Evolutionary conservation across 2,329 filamentous ascomycete species (phyloP).

Genomic region (Clarireedia homoeocarpa): DNA sequence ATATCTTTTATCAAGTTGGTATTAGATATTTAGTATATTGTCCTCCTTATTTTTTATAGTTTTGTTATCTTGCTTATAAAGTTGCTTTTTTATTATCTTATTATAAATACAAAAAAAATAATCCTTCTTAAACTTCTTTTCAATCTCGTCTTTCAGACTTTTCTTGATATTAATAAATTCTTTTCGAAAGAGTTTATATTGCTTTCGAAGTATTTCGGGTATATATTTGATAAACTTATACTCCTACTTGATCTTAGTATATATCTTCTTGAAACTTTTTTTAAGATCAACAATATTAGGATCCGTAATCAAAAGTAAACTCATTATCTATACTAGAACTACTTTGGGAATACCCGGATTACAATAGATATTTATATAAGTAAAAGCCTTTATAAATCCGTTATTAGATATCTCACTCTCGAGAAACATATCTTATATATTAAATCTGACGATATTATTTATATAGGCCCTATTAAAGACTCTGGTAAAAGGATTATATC

Average conservation of each 20-base stretch:
- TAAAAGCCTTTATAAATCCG: too few species aligned
- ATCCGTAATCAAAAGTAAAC: constrained; percentile 3
- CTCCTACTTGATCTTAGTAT: constrained; percentile 13
- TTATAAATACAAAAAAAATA: constrained; percentile 18
- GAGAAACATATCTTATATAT: too few species aligned
- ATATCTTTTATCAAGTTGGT: constrained; percentile 18
- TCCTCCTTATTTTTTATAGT: constrained; percentile 8
- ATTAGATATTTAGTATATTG: constrained; percentile 12
- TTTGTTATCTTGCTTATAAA: constrained; percentile 9
- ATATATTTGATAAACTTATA: constrained; percentile 18
- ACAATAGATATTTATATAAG: too few species aligned
- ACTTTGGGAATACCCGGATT: constrained; percentile 6
- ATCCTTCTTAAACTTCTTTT: constrained; percentile 10
- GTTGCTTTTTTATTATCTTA: constrained; percentile 17
- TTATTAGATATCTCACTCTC: too few species aligned
- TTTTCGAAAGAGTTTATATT: constrained; percentile 10
- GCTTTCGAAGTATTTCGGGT: constrained; percentile 4
- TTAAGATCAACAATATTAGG: constrained; percentile 16
- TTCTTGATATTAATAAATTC: constrained; percentile 13
- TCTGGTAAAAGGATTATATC: constrained; percentile 12
- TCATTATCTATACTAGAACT: constrained; percentile 10
- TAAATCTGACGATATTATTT: too few species aligned
- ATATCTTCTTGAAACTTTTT: constrained; percentile 9
- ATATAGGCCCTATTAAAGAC: too few species aligned
- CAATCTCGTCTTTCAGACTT: constrained; percentile 10